A percentile compares a stretch with the other conserved stretches of the same genome.
Evolutionary conservation across 2,329 filamentous ascomycete genomes (phyloP).

Genomic region (Xylariaceae sp.): DNA sequence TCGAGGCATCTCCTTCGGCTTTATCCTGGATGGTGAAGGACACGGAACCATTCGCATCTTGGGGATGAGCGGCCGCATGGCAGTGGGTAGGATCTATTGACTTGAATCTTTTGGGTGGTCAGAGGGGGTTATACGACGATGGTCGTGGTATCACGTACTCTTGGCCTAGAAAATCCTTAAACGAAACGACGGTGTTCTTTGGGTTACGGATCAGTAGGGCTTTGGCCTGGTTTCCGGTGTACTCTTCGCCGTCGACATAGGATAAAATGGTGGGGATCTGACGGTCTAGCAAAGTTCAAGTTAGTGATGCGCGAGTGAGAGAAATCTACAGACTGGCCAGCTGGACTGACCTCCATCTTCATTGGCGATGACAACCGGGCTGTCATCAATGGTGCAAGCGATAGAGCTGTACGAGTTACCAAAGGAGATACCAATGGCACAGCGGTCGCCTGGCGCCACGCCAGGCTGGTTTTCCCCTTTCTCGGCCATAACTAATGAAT

Average conservation of each 20-base stretch:
- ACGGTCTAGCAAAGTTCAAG: constrained; percentile 59
- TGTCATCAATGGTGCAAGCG: constrained; percentile 87
- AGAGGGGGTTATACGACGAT: no score
- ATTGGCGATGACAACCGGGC: constrained; percentile 96
- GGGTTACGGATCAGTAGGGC: constrained; percentile 87
- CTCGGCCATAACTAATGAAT: constrained; percentile 38
- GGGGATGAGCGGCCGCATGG: constrained; percentile 87
- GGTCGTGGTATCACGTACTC: constrained; percentile 55
- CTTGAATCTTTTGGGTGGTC: constrained; percentile 60
- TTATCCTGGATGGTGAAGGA: constrained; percentile 83
- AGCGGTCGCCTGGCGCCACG: constrained; percentile 53
- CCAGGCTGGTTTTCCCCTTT: constrained; percentile 31
- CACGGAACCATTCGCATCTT: constrained; percentile 66
- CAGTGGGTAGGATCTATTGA: constrained; percentile 93
- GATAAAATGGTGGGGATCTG: constrained; percentile 94
- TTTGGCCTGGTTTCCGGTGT: constrained; percentile 94
- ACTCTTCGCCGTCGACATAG: constrained; percentile 94
- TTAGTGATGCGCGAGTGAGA: constrained; percentile 3
- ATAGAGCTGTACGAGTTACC: constrained; percentile 99
- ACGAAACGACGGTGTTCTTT: constrained; percentile 90
- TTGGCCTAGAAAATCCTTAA: constrained; percentile 92
- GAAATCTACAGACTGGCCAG: no score
- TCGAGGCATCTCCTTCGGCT: constrained; percentile 58
- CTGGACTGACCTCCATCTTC: constrained; percentile 81
- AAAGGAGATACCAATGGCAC: constrained; percentile 92